Evolutionary conservation across 192 early-diverging fungal species (phyloP).

Genomic region (Podila verticillata): DNA sequence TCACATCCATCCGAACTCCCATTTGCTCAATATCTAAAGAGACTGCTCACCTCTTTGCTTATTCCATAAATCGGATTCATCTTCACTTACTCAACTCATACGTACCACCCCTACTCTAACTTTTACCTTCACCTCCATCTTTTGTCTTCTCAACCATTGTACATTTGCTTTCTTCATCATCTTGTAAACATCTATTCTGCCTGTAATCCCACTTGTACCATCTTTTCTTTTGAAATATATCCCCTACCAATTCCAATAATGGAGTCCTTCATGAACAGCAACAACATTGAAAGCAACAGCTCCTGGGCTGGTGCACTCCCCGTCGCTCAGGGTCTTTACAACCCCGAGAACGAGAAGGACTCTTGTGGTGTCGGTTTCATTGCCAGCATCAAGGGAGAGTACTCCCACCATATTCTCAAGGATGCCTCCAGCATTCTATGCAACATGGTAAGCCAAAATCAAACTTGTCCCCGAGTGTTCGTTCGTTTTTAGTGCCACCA

Average conservation of each 20-base stretch:
- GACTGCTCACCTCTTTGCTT: conserved; percentile 15
- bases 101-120: not conserved
- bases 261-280: conserved; percentile 47
- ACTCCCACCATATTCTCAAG: conserved; percentile 86
- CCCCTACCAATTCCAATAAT: conserved; percentile 13
- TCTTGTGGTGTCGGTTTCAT: conserved; percentile 99
- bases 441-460: conserved; percentile 81
- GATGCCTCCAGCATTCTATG: conserved; percentile 93
- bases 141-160: not conserved
- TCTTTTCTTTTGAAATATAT: not conserved
- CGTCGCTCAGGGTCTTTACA: conserved; percentile 85
- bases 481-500: conserved; percentile 2
- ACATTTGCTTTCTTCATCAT: too few species aligned
- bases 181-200: not conserved
- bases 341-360: conserved; percentile 91
- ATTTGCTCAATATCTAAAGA: conserved; percentile 1
- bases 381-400: conserved; percentile 88
- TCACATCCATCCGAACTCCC: not conserved
- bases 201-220: conserved; percentile 2
- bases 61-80: too few species aligned
- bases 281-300: conserved; percentile 54
- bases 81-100: not conserved
- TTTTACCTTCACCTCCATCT: not conserved
- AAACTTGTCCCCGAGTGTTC: not conserved
- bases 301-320: conserved; percentile 91